These are phyloP conservation scores for Hamamelis virginiana DNA, from an alignment of 164 flowering plant species.

Conservation along the genomic window DNA sequence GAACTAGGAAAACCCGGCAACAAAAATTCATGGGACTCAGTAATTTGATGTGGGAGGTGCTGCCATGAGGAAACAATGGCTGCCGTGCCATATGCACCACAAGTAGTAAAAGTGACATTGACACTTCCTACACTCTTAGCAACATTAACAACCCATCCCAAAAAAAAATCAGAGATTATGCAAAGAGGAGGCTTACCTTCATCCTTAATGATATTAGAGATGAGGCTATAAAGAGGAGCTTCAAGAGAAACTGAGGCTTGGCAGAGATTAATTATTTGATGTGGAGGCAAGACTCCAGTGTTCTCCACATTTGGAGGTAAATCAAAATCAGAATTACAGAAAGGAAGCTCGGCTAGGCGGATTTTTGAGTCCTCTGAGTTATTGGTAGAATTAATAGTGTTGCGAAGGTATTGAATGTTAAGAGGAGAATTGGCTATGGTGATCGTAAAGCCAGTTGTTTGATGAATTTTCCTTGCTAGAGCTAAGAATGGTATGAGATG, in stretches of 20 bases:
- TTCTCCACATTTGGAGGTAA: constrained; percentile 42
- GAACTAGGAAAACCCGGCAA: constrained; percentile 38
- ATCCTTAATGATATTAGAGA: constrained; percentile 11
- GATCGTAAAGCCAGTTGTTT: constrained; percentile 14
- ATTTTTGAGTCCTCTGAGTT: constrained; percentile 1
- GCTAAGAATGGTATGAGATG: constrained; percentile 31
- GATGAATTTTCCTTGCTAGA: constrained; percentile 19
- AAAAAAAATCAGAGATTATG: constrained; percentile 41
- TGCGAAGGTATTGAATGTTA: constrained; percentile 25
- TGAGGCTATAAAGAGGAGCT: constrained; percentile 19
- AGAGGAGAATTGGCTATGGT: constrained; percentile 31
- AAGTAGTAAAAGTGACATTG: constrained; percentile 30
- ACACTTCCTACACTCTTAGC: constrained; percentile 23
- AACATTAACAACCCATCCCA: constrained; percentile 39
- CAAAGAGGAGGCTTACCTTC: constrained; percentile 36
- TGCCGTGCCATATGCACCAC: constrained; percentile 45
- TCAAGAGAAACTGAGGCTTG: constrained; percentile 31
- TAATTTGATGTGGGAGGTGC: constrained; percentile 30
- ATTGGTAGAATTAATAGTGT: constrained; percentile 8
- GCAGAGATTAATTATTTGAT: constrained; percentile 22
- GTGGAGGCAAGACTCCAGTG: constrained; percentile 31
- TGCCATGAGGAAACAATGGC: constrained; percentile 31
- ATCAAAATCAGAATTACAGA: constrained; percentile 23
- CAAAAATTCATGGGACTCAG: constrained; percentile 13
- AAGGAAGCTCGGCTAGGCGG: constrained; percentile 31